phyloP scores from a whole-genome alignment of 768 basidiomycete species.

The Termitomyces sp. region DNA sequence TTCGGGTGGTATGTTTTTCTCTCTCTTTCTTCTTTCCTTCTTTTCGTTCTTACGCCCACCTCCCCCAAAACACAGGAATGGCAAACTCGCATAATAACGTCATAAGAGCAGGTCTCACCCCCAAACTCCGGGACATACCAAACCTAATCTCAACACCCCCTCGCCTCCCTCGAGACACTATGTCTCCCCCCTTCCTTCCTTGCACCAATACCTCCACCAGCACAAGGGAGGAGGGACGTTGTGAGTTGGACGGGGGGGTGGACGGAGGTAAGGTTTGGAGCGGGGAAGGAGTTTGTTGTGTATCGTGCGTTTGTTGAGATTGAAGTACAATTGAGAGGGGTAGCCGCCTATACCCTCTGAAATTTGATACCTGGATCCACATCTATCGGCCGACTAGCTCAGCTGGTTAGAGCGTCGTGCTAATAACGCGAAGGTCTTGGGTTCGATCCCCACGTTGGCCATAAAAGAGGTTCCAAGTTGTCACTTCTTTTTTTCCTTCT shows the following conservation, averaged over 20 bases:
- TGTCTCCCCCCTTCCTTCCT: slow-evolving; percentile 59
- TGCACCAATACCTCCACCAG: slow-evolving; percentile 32
- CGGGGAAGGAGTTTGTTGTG: slow-evolving; percentile 39
- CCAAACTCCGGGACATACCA: slow-evolving; percentile 91
- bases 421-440: slow-evolving; percentile 85
- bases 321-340: background rate
- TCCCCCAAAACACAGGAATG: slow-evolving; percentile 52
- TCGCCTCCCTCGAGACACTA: slow-evolving; percentile 66
- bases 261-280: slow-evolving; percentile 46
- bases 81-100: slow-evolving; percentile 99
- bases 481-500: too few relatives aligned
- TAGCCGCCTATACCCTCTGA: background rate
- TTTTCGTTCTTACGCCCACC: too few relatives aligned
- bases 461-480: slow-evolving; percentile 14
- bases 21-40: too few relatives aligned
- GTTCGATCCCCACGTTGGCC: slow-evolving; percentile 81
- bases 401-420: slow-evolving; percentile 94
- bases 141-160: slow-evolving; percentile 78
- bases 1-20: slow-evolving; percentile 72
- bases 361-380: too few relatives aligned
- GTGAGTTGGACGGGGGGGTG: slow-evolving; percentile 59
- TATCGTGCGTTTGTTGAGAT: slow-evolving; percentile 64
- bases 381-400: slow-evolving; percentile 76
- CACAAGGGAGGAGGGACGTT: slow-evolving; percentile 29
- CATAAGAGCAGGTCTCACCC: slow-evolving; percentile 96